Conservation (phyloP, 179 eudicot genomes). For the Heliamphora pulchella region DNA sequence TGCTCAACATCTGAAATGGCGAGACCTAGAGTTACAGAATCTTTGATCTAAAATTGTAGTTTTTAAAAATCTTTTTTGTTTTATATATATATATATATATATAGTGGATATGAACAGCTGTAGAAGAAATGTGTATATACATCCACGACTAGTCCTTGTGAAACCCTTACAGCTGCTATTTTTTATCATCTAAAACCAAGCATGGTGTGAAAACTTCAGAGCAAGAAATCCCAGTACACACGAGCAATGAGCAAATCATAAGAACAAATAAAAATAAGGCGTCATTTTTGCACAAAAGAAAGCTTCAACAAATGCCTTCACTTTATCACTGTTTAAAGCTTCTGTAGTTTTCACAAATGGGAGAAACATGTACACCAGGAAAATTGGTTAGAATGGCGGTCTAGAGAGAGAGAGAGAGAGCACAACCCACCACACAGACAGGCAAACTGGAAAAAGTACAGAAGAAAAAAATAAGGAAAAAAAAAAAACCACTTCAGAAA, state of each 20-base stretch:
- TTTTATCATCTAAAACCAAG: background rate
- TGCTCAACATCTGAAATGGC: constrained; percentile 49
- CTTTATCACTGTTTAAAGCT: constrained; percentile 6
- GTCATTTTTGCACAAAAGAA: constrained; percentile 18
- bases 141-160: background rate
- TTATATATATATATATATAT: background rate
- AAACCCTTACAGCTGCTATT: background rate
- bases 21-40: background rate
- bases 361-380: constrained; percentile 21
- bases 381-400: background rate
- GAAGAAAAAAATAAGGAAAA: too few relatives aligned
- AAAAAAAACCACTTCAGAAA: background rate
- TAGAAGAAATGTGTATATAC: background rate
- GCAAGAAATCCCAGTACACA: too few relatives aligned
- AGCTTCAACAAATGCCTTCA: constrained; percentile 19
- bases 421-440: background rate
- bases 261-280: background rate
- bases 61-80: too few relatives aligned
- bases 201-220: background rate
- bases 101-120: too few relatives aligned
- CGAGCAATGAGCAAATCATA: too few relatives aligned
- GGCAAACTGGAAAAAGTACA: background rate
- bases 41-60: background rate
- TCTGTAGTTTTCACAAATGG: constrained; percentile 13
- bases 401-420: constrained; percentile 4